Evolutionary conservation across 768 basidiomycete species (phyloP), one percentile per base, ranked within the genome.

Genomic region (Russula sp.): DNA sequence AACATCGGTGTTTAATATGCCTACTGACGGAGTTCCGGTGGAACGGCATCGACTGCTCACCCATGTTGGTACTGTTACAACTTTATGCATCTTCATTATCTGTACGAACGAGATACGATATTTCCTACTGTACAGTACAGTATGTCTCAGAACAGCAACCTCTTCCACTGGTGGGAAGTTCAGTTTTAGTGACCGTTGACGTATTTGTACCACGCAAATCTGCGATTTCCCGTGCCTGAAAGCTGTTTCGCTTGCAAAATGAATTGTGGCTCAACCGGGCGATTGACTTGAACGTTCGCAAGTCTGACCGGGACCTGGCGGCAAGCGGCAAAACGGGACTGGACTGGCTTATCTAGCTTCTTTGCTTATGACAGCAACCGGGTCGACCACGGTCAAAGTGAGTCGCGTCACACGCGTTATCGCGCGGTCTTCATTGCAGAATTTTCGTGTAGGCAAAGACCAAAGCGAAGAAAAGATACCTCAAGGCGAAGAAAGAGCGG

Each of bases 391-490:
- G 63, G 55, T 62, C 13, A 70, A 71, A 57, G 71, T 71, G 57
- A 55, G 52, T 62, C 22, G 10, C 42, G 22, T 37, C 35, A 22
- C 9, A 37, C 31, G 47, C 47, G 45, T 8, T 35, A 27, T 18
- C 22, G 6, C 34, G 16, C 8, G 27, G 14, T 55, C 22, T 37
- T 63, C 35, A 57, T 34, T 14, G 9, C 49, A 40, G 10, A 6
- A 27, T 54, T 27, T 37, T 27, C 34, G 32, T 20, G 45, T 67
- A 85, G 80, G 71, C 71, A 50, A 88, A 88, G 75, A 89, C 89
- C 1, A 86, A 81, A 61, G 86, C 88, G 1, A 89, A 91, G 72
- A 74, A 83, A 68, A 77, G 85, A 63, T 91, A 93, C 71, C 76
- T 91, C 48, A 85, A 82, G 70, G 83, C 83, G 55, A 93, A 93